phyloP scores from a whole-genome alignment of 2,329 filamentous ascomycete species.

The Venturia nashicola region DNA sequence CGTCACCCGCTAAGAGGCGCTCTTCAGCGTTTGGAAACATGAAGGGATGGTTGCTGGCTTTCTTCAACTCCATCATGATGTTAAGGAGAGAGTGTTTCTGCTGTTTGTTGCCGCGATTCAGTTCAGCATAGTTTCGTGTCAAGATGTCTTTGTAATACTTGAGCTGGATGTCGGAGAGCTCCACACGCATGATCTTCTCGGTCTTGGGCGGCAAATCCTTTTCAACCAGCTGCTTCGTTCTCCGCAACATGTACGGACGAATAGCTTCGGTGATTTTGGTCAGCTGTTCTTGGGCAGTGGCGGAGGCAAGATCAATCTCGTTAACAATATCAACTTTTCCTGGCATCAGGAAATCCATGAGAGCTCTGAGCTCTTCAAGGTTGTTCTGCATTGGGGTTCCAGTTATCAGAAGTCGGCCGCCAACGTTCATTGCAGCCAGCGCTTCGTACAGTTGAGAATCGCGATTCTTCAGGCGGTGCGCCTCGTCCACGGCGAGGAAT shows the following conservation, averaged over 20 bases:
- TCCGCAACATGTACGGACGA: conserved; percentile 85
- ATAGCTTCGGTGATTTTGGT: conserved; percentile 76
- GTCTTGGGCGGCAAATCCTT: conserved; percentile 94
- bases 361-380: conserved; percentile 75
- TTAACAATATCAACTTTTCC: conserved; percentile 84
- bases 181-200: conserved; percentile 97
- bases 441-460: conserved; percentile 88
- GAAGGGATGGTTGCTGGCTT: conserved; percentile 96
- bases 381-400: conserved; percentile 98
- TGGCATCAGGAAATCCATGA: conserved; percentile 96
- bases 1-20: conserved; percentile 68
- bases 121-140: conserved; percentile 86
- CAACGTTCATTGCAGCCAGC: conserved; percentile 73
- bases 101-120: conserved; percentile 77
- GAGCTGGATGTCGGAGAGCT: conserved; percentile 88
- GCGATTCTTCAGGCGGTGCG: conserved; percentile 90
- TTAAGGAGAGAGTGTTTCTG: conserved; percentile 93
- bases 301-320: conserved; percentile 77
- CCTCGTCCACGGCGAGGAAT: conserved; percentile 90
- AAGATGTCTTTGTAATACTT: conserved; percentile 99
- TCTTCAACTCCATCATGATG: conserved; percentile 99
- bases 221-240: conserved; percentile 95
- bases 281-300: conserved; percentile 74
- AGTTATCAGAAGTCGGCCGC: conserved; percentile 84
- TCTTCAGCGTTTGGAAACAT: conserved; percentile 95